Evolutionary conservation across 208 protist genomes (phyloP).

Genomic region (Phytomonas francai): DNA sequence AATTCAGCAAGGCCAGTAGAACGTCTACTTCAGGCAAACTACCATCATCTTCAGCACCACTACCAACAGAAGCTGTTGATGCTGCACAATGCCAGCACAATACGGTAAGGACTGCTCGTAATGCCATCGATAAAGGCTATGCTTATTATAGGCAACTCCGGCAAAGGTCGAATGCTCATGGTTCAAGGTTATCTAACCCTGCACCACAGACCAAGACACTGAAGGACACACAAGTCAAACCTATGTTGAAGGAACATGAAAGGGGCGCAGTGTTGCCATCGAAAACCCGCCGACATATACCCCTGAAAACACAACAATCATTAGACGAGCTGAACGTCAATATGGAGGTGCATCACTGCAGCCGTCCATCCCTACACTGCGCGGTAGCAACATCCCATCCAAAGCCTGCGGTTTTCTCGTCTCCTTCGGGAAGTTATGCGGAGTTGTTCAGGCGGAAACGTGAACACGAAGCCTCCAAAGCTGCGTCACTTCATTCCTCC

Average conservation of each 20-base stretch:
- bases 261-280: background rate
- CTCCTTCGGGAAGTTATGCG: background rate
- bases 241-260: background rate
- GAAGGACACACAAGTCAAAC: background rate
- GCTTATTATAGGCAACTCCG: slow-evolving; percentile 3
- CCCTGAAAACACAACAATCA: background rate
- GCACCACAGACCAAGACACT: background rate
- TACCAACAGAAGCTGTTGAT: slow-evolving; percentile 2
- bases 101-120: background rate
- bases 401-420: background rate
- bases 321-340: background rate
- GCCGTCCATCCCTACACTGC: background rate
- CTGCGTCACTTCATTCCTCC: background rate
- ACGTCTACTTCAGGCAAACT: background rate
- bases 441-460: background rate
- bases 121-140: background rate
- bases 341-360: background rate
- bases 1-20: background rate
- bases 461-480: background rate
- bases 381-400: background rate
- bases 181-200: background rate
- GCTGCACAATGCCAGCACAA: background rate
- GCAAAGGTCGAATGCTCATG: background rate
- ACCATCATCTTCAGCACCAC: background rate
- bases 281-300: background rate